Conservation (phyloP, 2,329 filamentous ascomycete species). For the Alternaria rosae region DNA sequence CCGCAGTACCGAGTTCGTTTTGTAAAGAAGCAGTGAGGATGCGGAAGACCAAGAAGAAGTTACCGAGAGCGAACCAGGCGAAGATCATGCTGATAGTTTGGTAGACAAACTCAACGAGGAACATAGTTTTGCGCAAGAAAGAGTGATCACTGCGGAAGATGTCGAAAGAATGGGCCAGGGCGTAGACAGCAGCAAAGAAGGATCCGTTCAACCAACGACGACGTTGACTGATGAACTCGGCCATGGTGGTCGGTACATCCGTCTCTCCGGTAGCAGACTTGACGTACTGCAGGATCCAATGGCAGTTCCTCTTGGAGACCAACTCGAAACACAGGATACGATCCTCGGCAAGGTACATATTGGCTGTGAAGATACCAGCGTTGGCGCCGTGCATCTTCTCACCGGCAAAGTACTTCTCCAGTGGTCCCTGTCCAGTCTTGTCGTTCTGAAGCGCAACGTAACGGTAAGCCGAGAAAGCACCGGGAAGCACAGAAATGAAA, state of each 20-base stretch:
- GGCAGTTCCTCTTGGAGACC: slow-evolving; percentile 94
- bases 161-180: slow-evolving; percentile 93
- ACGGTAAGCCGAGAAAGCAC: slow-evolving; percentile 97
- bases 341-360: slow-evolving; percentile 99
- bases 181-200: slow-evolving; percentile 97
- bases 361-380: slow-evolving; percentile 96
- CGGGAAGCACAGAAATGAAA: slow-evolving; percentile 95
- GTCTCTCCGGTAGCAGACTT: slow-evolving; percentile 97
- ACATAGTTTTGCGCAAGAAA: slow-evolving; percentile 83
- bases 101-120: slow-evolving; percentile 92
- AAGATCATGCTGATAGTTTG: slow-evolving; percentile 97
- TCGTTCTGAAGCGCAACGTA: slow-evolving; percentile 96
- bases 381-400: slow-evolving; percentile 94
- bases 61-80: slow-evolving; percentile 96
- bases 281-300: slow-evolving; percentile 98
- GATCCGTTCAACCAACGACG: slow-evolving; percentile 97
- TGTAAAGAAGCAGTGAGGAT: slow-evolving; percentile 91
- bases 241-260: slow-evolving; percentile 92
- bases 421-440: slow-evolving; percentile 87
- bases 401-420: slow-evolving; percentile 96
- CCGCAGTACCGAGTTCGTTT: slow-evolving; percentile 76
- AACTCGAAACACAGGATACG: slow-evolving; percentile 99
- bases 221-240: slow-evolving; percentile 93
- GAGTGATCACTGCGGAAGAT: slow-evolving; percentile 95
- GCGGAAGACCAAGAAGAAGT: slow-evolving; percentile 99